Evolutionary conservation across 495 filamentous ascomycete genomes (phyloP), one percentile per base, ranked within the genome.

Genomic region (Penicillium longicatenatum): DNA sequence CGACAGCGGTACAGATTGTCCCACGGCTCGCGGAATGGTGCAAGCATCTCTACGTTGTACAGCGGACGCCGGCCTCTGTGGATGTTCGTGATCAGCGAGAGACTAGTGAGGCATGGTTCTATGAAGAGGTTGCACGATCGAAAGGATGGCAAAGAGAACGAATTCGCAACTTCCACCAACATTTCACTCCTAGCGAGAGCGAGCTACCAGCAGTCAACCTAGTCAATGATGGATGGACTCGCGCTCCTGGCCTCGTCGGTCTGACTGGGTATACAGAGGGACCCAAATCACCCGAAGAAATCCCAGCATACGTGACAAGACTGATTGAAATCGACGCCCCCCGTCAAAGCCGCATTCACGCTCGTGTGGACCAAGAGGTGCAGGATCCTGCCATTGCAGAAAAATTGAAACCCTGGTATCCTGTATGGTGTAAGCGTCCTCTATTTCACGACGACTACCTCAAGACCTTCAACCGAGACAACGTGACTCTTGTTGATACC

Each of bases 41-140:
- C 0, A 65, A 56, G 8, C 50, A 72, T 20, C 62, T 81, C 11
- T 73, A 70, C n/a, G 77, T 83, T 1, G 74, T 81, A 52, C 79
- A 83, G 54, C 70, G 81, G 0, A 82, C 80, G 1, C 82, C 84
- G 20, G 74, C 84, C 0, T 54, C 75, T 0, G 79, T 87, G 4
- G 76, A 74, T 51, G 17, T 21, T 31, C 82, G 82, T 20, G 70
- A 71, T 3, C 75, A 88, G 48, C 67, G 70, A 41, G 54, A 65
- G 8, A 87, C 80, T 0, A 79, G 84, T 42, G 64, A 70, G 0
- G 65, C 75, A 31, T 76, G 74, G 52, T 85, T 73, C 64, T 48
- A 65, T 63, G 26, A 70, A 46, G 35, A 76, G 53, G 75, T 79
- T 33, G 66, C 70, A 11, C 39, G 16, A 41, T 62, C 66, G 48